These are phyloP conservation scores for Protomyces arabidopsidicola DNA, from an alignment of 1,139 yeast genomes.

Conservation along the genomic window DNA sequence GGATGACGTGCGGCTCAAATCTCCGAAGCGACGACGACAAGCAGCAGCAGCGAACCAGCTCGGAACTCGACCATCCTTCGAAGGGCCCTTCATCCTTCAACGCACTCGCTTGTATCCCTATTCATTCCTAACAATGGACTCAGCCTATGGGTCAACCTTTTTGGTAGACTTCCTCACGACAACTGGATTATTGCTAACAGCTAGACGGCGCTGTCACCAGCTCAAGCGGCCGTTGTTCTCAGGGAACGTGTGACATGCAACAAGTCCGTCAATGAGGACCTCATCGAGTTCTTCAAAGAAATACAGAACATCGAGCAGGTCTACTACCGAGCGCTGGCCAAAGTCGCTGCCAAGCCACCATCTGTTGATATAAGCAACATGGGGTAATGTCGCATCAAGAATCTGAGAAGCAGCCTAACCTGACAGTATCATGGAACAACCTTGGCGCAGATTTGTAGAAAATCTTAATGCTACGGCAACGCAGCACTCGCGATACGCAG, in stretches of 20 bases:
- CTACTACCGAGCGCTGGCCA: conserved; percentile 17
- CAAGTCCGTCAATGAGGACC: conserved; percentile 12
- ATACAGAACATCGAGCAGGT: conserved; percentile 15
- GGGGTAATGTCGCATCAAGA: conserved; percentile 7
- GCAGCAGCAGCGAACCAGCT: too few species aligned
- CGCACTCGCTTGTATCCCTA: too few species aligned
- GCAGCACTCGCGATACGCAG: conserved; percentile 17
- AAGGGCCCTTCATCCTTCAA: too few species aligned
- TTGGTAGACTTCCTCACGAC: neutral
- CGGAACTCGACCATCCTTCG: too few species aligned
- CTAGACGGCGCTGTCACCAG: conserved; percentile 10
- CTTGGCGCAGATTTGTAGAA: conserved; percentile 17
- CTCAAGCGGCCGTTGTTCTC: conserved; percentile 14
- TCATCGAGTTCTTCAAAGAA: conserved; percentile 24
- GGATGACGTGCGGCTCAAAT: too few species aligned
- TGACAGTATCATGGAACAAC: conserved; percentile 15
- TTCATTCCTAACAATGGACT: conserved; percentile 1
- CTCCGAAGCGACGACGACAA: too few species aligned
- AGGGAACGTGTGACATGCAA: conserved; percentile 13
- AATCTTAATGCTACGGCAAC: conserved; percentile 3
- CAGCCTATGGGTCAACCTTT: conserved; percentile 23
- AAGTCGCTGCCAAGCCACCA: conserved; percentile 15
- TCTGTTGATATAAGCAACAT: neutral
- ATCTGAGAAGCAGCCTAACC: neutral
- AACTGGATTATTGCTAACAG: neutral